Evolutionary conservation across 164 flowering plant genomes (phyloP), one percentile per base, ranked within the genome.

Genomic region (Aristolochia californica): DNA sequence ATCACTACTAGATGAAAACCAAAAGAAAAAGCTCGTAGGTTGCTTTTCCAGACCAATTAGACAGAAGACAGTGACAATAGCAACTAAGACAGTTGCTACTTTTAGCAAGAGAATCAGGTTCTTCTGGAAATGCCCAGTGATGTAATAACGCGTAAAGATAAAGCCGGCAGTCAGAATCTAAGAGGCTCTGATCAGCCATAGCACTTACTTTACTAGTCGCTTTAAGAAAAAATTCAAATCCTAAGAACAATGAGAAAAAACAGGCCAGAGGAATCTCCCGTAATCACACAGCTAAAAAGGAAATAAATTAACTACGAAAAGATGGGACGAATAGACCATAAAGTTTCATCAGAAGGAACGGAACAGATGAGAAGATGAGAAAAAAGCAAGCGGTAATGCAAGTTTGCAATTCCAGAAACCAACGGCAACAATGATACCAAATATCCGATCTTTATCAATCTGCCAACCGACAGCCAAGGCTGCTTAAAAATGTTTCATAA

Each of bases 61-160:
- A 0, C 40, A 5, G n/a, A n/a, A 7, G 53, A 11, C 21, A 58
- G 24, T 17, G 20, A 0, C 26, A 9, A 23, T 26, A 14, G 15
- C 17, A 26, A 34, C 21, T n/a, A 58, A 45, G 27, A 28, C 22
- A 45, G 15, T 13, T 13, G 52, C 23, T 4, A 22, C 51, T 48
- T 18, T 48, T 48, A n/a, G 20, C 17, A 48, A 48, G 10, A 48
- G 51, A 48, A 48, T 22, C 51, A 48, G 51, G 51, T 48, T 48
- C 51, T 22, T 12, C 3, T 18, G 22, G 51, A 48, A 48, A 45
- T n/a, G 22, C 12, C n/a, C 22, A 48, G 10, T 48, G 51, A 48
- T 18, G 21, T n/a, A 48, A 48, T 45, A 48, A 48, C 10, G 51
- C 51, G 23, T 48, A 48, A 22, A 48, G 22, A 22, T 18, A 22